Evolutionary conservation across 768 basidiomycete genomes (phyloP).

Genomic region (Royoungia palumana): DNA sequence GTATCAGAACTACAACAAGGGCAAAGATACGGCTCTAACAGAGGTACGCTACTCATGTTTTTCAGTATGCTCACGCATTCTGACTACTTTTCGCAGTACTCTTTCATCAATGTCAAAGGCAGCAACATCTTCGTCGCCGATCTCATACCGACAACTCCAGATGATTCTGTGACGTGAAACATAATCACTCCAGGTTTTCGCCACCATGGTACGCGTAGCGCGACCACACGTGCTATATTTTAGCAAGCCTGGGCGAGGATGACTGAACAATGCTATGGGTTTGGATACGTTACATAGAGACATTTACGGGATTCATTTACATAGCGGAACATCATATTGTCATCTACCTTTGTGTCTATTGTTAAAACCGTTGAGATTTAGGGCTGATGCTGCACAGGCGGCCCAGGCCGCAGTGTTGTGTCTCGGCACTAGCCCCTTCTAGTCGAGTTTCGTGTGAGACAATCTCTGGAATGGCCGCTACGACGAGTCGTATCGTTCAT

Average conservation of each 20-base stretch:
- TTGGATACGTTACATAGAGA: constrained; percentile 17
- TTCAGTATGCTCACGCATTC: not conserved
- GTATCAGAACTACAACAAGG: constrained; percentile 54
- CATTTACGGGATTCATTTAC: not conserved
- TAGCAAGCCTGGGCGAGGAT: not conserved
- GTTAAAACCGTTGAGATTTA: constrained; percentile 11
- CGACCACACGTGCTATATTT: not conserved
- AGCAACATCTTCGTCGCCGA: constrained; percentile 44
- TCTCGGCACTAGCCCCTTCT: too few relatives aligned
- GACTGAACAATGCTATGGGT: constrained; percentile 16
- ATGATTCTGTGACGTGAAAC: constrained; percentile 14
- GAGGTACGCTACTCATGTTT: constrained; percentile 36
- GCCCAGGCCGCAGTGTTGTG: too few relatives aligned
- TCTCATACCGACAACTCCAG: constrained; percentile 1
- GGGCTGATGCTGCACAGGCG: constrained; percentile 12
- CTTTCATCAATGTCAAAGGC: constrained; percentile 53
- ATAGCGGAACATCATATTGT: not conserved
- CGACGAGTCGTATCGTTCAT: too few relatives aligned
- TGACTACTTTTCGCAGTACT: constrained; percentile 37
- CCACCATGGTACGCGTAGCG: constrained; percentile 1
- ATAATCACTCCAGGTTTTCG: not conserved
- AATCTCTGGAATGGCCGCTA: too few relatives aligned
- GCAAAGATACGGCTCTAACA: constrained; percentile 43
- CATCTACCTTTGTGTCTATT: constrained; percentile 6
- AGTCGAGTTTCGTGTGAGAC: too few relatives aligned